phyloP scores from a whole-genome alignment of 306 rosid genomes.

The Herpetospermum pedunculosum region DNA sequence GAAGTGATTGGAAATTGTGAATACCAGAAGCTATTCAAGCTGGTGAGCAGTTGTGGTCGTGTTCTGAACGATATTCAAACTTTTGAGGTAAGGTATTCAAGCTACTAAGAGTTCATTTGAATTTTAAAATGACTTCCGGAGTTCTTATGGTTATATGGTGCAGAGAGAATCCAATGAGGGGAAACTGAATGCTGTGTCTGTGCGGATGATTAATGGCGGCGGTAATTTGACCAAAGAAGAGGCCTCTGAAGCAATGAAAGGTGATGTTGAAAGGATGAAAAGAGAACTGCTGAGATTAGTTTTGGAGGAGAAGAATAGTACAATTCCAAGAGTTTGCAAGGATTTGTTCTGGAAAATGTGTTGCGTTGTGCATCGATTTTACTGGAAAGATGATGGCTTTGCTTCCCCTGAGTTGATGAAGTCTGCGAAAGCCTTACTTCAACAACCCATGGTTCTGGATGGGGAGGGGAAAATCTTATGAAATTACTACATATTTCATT shows the following conservation, averaged over 20 bases:
- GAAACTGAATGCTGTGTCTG: slow-evolving; percentile 46
- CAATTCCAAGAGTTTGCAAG: slow-evolving; percentile 74
- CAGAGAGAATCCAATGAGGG: slow-evolving; percentile 81
- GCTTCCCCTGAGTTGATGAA: slow-evolving; percentile 45
- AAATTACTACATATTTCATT: too few species aligned
- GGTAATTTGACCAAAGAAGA: slow-evolving; percentile 31
- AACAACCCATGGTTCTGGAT: slow-evolving; percentile 40
- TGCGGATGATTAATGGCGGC: slow-evolving; percentile 26
- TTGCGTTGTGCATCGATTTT: slow-evolving; percentile 45
- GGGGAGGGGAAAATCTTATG: too few species aligned
- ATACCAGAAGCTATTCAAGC: slow-evolving; percentile 30
- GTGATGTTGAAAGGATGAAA: slow-evolving; percentile 29
- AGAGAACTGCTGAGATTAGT: slow-evolving; percentile 53
- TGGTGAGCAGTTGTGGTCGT: slow-evolving; percentile 55
- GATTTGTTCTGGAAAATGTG: slow-evolving; percentile 77
- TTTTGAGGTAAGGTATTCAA: slow-evolving; percentile 59
- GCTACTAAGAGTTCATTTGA: too few species aligned
- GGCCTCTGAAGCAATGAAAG: slow-evolving; percentile 13
- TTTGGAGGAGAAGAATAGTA: slow-evolving; percentile 43
- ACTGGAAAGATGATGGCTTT: slow-evolving; percentile 68
- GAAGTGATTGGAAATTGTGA: slow-evolving; percentile 27
- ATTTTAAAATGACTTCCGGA: too few species aligned
- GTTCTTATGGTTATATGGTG: too few species aligned
- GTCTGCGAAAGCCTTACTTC: slow-evolving; percentile 29
- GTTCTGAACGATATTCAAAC: slow-evolving; percentile 56